Evolutionary conservation across 1,284 basidiomycete species (phyloP), one percentile per base, ranked within the genome.

Genomic region (Cryptococcus sp.): DNA sequence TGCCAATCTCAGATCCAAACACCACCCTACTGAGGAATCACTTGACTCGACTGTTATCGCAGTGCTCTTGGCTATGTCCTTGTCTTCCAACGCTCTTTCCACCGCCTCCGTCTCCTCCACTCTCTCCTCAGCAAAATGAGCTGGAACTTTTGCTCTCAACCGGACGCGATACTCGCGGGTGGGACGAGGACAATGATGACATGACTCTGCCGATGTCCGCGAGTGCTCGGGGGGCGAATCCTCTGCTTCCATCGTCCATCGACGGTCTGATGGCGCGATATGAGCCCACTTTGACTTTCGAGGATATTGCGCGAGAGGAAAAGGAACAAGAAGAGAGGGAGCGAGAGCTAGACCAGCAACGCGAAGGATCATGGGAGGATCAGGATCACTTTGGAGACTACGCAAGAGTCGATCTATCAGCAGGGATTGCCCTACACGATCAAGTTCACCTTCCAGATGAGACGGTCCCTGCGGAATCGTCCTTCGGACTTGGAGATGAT

Each of bases 241-340:
- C 47, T 42, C 46, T 55, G 41, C n/a, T 17, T 52, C 11, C 40
- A 50, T 38, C 50, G 41, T 22, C 41, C 8, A 11, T 55, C 11
- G 54, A 35, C 11, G 27, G 43, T 47, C 41, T 58, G 11, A 46
- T 53, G 13, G 58, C 41, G 47, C 57, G 47, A 16, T 62, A 49
- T 20, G 58, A 60, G 27, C 58, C 58, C 17, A 40, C 47, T 20
- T 42, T 60, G 40, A 60, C 58, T 3, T 19, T 60, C 30, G 62
- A 54, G 10, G 58, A 63, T 22, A 52, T 63, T 1, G 25, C 40
- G 46, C 48, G 50, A 39, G 62, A 63, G 30, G 62, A 63, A 43
- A 52, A 20, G 19, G 62, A 63, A 47, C 55, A 60, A 30, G 62
- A 55, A 8, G 52, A 60, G 49, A 20, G 52, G 30, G 62, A 63